Conservation (phyloP, 1,139 yeast species). For the Blastobotrys proliferans region DNA sequence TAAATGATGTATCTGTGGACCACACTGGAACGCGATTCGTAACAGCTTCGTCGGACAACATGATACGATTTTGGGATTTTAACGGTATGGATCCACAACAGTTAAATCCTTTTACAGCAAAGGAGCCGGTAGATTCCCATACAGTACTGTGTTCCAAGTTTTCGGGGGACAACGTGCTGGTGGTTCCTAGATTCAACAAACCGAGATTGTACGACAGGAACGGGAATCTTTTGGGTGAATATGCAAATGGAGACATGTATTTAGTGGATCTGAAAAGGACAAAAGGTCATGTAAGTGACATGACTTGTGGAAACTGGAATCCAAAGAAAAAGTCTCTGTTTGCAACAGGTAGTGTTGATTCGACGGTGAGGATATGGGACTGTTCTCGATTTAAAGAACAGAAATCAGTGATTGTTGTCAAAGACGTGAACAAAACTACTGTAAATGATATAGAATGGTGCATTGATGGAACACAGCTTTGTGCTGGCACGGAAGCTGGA, state of each 20-base stretch:
- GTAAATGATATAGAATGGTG: conserved; percentile 15
- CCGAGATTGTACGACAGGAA: conserved; percentile 29
- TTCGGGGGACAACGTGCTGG: conserved; percentile 29
- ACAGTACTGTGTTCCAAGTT: conserved; percentile 27
- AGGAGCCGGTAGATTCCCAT: conserved; percentile 31
- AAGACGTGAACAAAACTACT: conserved; percentile 25
- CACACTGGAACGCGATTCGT: conserved; percentile 32
- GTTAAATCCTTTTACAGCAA: conserved; percentile 28
- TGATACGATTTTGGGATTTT: conserved; percentile 36
- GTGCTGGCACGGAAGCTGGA: conserved; percentile 31
- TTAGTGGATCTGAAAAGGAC: conserved; percentile 38
- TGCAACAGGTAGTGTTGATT: conserved; percentile 33
- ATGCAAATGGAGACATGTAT: conserved; percentile 37
- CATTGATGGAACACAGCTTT: conserved; percentile 24
- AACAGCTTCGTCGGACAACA: conserved; percentile 32
- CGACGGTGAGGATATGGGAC: conserved; percentile 39
- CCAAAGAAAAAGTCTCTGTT: conserved; percentile 26
- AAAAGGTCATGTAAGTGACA: conserved; percentile 36
- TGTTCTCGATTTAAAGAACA: conserved; percentile 25
- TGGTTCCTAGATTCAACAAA: conserved; percentile 28
- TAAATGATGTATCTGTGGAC: conserved; percentile 32
- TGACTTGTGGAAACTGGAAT: conserved; percentile 35
- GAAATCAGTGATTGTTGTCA: conserved; percentile 31
- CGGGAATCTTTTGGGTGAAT: conserved; percentile 30
- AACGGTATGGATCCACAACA: conserved; percentile 32